Percentiles rank a stretch among this genome's conserved stretches.
Evolutionary conservation across 1,139 yeast genomes (phyloP).

Genomic region (Magnusiomyces paraingens): DNA sequence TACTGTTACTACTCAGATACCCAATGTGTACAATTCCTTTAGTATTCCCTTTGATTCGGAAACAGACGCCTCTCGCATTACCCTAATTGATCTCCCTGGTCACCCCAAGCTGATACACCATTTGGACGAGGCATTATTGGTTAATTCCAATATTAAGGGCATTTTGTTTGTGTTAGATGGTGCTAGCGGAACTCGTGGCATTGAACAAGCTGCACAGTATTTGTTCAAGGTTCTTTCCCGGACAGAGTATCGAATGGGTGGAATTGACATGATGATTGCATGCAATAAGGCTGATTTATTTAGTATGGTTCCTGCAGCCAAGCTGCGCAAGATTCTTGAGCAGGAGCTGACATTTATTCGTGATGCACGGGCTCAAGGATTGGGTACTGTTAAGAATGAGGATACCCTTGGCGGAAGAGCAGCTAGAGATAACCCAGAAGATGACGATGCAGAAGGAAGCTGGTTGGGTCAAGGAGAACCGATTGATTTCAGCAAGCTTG

Average conservation of each 20-base stretch:
- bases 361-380: constrained; percentile 38
- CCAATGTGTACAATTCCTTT: constrained; percentile 35
- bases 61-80: constrained; percentile 27
- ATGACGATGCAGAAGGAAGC: constrained; percentile 35
- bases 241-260: constrained; percentile 35
- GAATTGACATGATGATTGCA: constrained; percentile 67
- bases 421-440: constrained; percentile 21
- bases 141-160: constrained; percentile 43
- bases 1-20: constrained; percentile 43
- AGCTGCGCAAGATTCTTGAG: constrained; percentile 55
- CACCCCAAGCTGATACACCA: constrained; percentile 51
- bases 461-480: constrained; percentile 41
- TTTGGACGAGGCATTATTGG: constrained; percentile 18
- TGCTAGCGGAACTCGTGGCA: constrained; percentile 28
- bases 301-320: constrained; percentile 64
- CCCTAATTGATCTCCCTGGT: constrained; percentile 79
- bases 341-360: constrained; percentile 56
- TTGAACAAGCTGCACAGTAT: constrained; percentile 30
- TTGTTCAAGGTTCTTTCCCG: constrained; percentile 29
- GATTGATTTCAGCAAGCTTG: constrained; percentile 60
- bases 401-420: constrained; percentile 30
- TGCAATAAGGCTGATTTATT: constrained; percentile 81
- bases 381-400: constrained; percentile 40
- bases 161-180: constrained; percentile 58
- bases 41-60: constrained; percentile 35